Base-by-base conservation (phyloP, 2,329 filamentous ascomycete species). In the Monilinia polystroma region DNA sequence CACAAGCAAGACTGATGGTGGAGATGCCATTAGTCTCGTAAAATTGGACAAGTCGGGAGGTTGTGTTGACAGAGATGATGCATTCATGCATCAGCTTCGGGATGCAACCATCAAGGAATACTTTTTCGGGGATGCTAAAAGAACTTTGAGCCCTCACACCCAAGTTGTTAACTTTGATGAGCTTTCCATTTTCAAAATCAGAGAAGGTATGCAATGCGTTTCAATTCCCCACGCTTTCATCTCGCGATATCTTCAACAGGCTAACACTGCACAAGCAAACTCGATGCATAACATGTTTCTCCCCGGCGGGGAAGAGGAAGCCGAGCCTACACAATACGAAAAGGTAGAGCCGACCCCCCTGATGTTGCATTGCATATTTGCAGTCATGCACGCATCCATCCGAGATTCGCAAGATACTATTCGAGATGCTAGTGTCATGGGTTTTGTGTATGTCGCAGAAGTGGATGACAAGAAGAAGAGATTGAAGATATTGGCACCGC, bases 361-460 rank as follows among this genome's bases (percentile, higher is more conserved):
- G 32, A 87, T 98, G 79, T 85, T 92, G 69, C 93, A 96, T 75
- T 91, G 90, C 76, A 84, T 96, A 0, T 81, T 98, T 11, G 92
- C 94, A 0, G 88, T 99, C 64, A 92, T 96, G 78, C 88, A 93
- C 75, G 92, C 90, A 56, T 84, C 86, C 2, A 79, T 85, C 0
- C 87, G 85, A 57, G 92, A 95, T 68, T 80, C 85, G 0, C 84
- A 90, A 8, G 87, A 91, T 58, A 84, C 86, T 1, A 88, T 98
- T 55, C 85, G 92, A 16, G 90, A 93, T 72, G 88, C 93, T 10
- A 90, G 89, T 66, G 88, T 98, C 41, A 90, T 96, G 84, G 95
- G 95, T 0, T 99, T 96, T 75, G 85, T 97, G 41, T 97, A 97
- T 75, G 90, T 98, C 20, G 90, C 92, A 0, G 92, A 97, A 69